These are phyloP conservation scores for Oryza brachyantha DNA, from an alignment of 176 grass and related monocot species.

Conservation along the genomic window DNA sequence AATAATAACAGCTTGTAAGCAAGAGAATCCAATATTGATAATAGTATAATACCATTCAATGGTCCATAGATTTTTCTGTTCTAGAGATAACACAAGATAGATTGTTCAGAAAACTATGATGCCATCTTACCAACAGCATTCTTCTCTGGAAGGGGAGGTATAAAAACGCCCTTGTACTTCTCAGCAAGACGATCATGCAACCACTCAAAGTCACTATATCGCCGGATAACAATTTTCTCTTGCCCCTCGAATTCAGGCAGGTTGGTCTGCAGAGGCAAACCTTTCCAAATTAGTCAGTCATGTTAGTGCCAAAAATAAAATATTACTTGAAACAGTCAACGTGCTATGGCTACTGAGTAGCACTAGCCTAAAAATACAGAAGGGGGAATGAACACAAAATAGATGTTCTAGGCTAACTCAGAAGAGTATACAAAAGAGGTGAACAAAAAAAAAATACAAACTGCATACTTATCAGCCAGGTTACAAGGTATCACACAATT, in stretches of 20 bases:
- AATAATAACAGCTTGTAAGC: background rate
- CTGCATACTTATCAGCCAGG: background rate
- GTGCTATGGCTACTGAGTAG: background rate
- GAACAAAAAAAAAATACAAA: background rate
- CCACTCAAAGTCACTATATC: conserved; percentile 99
- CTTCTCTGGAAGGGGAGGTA: conserved; percentile 96
- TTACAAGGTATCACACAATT: background rate
- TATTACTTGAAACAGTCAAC: background rate
- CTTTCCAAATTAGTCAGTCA: conserved; percentile 28
- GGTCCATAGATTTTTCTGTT: background rate
- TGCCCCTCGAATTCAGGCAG: conserved; percentile 81
- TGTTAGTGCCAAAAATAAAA: conserved; percentile 9
- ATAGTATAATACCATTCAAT: background rate
- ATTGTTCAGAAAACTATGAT: conserved; percentile 11
- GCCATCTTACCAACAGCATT: conserved; percentile 83
- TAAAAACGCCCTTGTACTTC: conserved; percentile 94
- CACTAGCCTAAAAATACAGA: background rate
- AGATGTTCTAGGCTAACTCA: background rate
- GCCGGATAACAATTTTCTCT: conserved; percentile 98
- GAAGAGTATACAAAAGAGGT: background rate
- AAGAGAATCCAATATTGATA: background rate
- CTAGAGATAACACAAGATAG: background rate
- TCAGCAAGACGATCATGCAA: conserved; percentile 87
- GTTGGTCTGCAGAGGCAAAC: conserved; percentile 66
- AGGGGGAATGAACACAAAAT: background rate